A percentile compares a stretch with the other conserved stretches of the same genome.
phyloP scores from a whole-genome alignment of 495 filamentous ascomycete species.

The Aspergillus heteromorphus region DNA sequence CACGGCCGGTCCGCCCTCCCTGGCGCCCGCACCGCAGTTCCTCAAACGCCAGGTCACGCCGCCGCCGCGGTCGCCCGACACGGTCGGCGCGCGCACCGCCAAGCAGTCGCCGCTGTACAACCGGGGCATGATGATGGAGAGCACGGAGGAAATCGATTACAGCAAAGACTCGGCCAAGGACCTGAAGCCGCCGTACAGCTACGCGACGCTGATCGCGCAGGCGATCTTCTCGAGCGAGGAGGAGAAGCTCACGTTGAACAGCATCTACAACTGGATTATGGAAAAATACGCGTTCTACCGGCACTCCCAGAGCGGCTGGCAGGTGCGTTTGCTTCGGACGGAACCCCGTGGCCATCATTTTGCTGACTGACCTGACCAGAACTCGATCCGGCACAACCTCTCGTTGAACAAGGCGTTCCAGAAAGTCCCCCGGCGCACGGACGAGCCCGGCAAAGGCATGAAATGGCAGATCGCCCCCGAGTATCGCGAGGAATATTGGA shows the following conservation, averaged over 20 bases:
- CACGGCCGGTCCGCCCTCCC: constrained; percentile 42
- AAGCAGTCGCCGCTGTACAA: constrained; percentile 57
- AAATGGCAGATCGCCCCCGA: constrained; percentile 90
- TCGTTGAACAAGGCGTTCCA: constrained; percentile 90
- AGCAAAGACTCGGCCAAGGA: constrained; percentile 76
- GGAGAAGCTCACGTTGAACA: constrained; percentile 78
- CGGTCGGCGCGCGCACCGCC: constrained; percentile 40
- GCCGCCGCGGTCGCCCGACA: constrained; percentile 46
- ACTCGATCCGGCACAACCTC: constrained; percentile 93
- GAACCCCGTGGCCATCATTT: background rate
- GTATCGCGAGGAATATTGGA: constrained; percentile 68
- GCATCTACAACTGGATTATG: constrained; percentile 89
- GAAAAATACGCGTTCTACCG: constrained; percentile 87
- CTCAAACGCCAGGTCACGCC: constrained; percentile 66
- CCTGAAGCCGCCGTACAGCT: constrained; percentile 90
- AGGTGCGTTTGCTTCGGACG: constrained; percentile 49
- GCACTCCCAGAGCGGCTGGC: constrained; percentile 79
- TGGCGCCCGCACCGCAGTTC: constrained; percentile 66
- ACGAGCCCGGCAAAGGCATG: constrained; percentile 98
- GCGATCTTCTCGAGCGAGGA: constrained; percentile 81
- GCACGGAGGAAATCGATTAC: constrained; percentile 77
- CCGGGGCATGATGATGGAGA: constrained; percentile 67
- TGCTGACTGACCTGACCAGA: constrained; percentile 43
- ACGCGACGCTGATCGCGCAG: constrained; percentile 95
- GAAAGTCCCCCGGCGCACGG: constrained; percentile 83